Evolutionary conservation across 306 rosid genomes (phyloP).

Genomic region (Ziziphus jujuba): DNA sequence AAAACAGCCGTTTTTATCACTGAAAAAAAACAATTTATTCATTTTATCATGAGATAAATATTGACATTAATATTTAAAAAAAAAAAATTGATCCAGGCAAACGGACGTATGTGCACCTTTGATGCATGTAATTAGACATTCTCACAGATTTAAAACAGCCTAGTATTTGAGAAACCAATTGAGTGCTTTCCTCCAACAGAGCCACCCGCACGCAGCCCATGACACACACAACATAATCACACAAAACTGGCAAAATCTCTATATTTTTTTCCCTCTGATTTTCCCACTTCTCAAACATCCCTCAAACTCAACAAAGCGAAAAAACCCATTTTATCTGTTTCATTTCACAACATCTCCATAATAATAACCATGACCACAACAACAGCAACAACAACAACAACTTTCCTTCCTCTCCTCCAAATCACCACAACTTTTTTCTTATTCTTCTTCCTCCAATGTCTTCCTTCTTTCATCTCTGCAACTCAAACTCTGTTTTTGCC

Average conservation of each 20-base stretch:
- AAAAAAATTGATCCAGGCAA: no score
- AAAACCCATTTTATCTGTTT: not conserved
- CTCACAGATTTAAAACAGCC: not conserved
- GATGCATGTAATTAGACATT: not conserved
- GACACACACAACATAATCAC: no score
- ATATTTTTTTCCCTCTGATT: not conserved
- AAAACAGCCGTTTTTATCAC: no score
- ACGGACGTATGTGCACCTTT: no score
- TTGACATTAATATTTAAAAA: no score
- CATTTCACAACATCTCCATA: not conserved
- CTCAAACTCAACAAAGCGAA: not conserved
- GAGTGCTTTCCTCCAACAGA: not conserved
- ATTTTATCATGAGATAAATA: no score
- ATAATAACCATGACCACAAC: no score
- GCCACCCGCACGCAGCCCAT: not conserved
- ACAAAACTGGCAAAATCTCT: not conserved
- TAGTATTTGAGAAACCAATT: conserved; percentile 7
- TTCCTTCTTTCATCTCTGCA: conserved; percentile 18
- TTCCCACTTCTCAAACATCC: not conserved
- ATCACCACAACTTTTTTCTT: conserved; percentile 26
- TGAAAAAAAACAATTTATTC: no score
- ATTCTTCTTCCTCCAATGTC: conserved; percentile 25
- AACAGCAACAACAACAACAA: no score
- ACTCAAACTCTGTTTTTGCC: conserved; percentile 45
- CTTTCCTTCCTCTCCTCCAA: not conserved